phyloP scores from a whole-genome alignment of 2,329 filamentous ascomycete species.

The Aspergillus jensenii region DNA sequence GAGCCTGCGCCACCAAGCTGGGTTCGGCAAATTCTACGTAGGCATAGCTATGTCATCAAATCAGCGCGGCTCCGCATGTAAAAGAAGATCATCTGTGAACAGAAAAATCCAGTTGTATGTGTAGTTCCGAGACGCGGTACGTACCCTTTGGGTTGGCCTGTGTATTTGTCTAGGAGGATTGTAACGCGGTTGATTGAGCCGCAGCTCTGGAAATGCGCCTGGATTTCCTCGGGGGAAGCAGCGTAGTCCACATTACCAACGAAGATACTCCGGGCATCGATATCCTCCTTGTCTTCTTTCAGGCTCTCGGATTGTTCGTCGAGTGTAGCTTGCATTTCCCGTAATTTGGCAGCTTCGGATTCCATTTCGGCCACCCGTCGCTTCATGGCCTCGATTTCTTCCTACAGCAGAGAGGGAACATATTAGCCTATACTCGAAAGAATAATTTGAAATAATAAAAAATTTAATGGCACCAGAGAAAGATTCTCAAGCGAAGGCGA shows the following conservation, averaged over 20 bases:
- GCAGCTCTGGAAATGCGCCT: slow-evolving; percentile 96
- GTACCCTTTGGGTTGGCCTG: slow-evolving; percentile 98
- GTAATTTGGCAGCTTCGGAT: slow-evolving; percentile 79
- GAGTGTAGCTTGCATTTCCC: slow-evolving; percentile 82
- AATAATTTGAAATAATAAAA: not conserved
- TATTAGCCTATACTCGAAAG: slow-evolving; percentile 1
- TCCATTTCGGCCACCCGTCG: slow-evolving; percentile 85
- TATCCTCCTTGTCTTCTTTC: slow-evolving; percentile 90
- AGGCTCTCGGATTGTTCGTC: slow-evolving; percentile 82
- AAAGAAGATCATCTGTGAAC: not conserved
- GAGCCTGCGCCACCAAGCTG: slow-evolving; percentile 84
- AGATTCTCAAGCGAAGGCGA: not conserved
- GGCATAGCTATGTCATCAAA: slow-evolving; percentile 69
- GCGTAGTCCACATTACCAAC: slow-evolving; percentile 99
- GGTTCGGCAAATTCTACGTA: slow-evolving; percentile 98
- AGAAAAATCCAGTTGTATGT: not conserved
- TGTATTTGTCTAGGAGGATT: slow-evolving; percentile 96
- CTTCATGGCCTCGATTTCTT: slow-evolving; percentile 89
- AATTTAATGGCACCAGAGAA: not conserved
- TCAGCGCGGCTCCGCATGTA: slow-evolving; percentile 21
- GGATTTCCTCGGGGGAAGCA: slow-evolving; percentile 94
- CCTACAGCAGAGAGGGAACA: slow-evolving; percentile 38
- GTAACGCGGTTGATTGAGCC: slow-evolving; percentile 98
- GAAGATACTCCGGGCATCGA: slow-evolving; percentile 94
- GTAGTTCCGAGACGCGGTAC: slow-evolving; percentile 34